Percentiles rank a stretch among this genome's conserved stretches.
phyloP scores from a whole-genome alignment of 768 basidiomycete species.

The Leccinum barrowsii region DNA sequence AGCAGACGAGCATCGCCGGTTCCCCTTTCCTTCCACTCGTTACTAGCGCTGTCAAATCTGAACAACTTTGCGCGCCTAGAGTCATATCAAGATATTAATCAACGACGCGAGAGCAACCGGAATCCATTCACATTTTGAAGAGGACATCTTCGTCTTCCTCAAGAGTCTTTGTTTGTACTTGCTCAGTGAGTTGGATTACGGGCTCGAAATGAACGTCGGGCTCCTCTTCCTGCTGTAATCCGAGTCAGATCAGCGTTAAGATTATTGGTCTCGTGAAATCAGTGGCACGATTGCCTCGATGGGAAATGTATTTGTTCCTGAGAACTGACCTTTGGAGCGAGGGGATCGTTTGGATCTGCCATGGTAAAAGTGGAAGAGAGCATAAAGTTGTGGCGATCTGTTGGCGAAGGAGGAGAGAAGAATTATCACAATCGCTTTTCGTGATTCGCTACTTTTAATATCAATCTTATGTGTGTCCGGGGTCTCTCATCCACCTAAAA shows the following conservation, averaged over 20 bases:
- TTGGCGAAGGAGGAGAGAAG: conserved; percentile 15
- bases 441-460: conserved; percentile 7
- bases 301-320: neutral
- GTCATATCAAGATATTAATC: conserved; percentile 10
- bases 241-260: conserved; percentile 26
- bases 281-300: conserved; percentile 31
- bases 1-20: conserved; percentile 95
- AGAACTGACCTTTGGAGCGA: conserved; percentile 65
- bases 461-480: conserved; percentile 22
- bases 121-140: conserved; percentile 86
- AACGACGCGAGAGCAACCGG: neutral
- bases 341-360: conserved; percentile 59
- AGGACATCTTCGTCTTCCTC: conserved; percentile 92
- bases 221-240: conserved; percentile 59
- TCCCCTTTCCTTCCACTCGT: conserved; percentile 98
- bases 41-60: conserved; percentile 73
- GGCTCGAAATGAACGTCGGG: conserved; percentile 92
- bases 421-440: conserved; percentile 25
- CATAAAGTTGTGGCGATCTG: conserved; percentile 3
- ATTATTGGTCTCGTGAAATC: conserved; percentile 19
- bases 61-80: conserved; percentile 96
- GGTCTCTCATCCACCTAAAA: conserved; percentile 17
- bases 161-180: conserved; percentile 90
- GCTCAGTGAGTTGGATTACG: conserved; percentile 92
- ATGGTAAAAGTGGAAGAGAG: conserved; percentile 35